phyloP scores from a whole-genome alignment of 2,329 filamentous ascomycete species.

The Grosmannia clavigera region DNA sequence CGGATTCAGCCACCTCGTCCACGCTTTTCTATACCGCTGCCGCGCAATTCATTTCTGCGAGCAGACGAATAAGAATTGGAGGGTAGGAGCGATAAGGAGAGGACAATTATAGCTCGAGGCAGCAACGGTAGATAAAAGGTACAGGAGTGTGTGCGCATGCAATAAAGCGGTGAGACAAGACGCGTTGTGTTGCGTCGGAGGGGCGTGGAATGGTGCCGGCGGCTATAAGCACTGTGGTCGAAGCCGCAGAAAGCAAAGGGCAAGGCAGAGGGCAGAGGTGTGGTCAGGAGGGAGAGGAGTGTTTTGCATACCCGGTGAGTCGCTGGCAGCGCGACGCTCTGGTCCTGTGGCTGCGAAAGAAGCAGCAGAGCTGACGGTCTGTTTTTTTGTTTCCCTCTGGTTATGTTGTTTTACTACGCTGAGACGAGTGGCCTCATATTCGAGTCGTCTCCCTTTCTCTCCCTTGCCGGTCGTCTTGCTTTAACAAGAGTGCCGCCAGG shows the following conservation, averaged over 20 bases:
- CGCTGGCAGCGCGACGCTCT: not conserved
- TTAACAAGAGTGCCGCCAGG: not conserved
- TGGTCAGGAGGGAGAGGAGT: not conserved
- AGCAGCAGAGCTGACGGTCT: not conserved
- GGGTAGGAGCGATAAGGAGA: not conserved
- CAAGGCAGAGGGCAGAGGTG: not conserved
- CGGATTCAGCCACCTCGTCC: not conserved
- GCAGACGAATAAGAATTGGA: not conserved
- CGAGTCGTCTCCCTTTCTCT: not conserved
- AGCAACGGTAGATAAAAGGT: not conserved
- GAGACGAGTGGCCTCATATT: conserved; percentile 2
- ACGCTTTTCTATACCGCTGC: not conserved
- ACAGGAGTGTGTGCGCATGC: not conserved
- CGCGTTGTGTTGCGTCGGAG: not conserved
- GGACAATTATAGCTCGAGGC: not conserved
- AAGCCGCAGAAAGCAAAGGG: not conserved
- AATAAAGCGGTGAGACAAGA: not conserved
- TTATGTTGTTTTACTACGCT: not conserved
- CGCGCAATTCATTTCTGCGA: conserved; percentile 3
- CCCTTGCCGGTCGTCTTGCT: not conserved
- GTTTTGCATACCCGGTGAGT: conserved; percentile 1
- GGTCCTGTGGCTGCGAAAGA: not conserved
- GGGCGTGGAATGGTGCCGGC: not conserved
- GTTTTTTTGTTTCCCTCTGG: not conserved
- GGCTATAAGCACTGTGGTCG: not conserved